Percentiles rank a stretch among this genome's conserved stretches.
phyloP scores from a whole-genome alignment of 2,329 filamentous ascomycete genomes.

The Colletotrichum echinochloae region DNA sequence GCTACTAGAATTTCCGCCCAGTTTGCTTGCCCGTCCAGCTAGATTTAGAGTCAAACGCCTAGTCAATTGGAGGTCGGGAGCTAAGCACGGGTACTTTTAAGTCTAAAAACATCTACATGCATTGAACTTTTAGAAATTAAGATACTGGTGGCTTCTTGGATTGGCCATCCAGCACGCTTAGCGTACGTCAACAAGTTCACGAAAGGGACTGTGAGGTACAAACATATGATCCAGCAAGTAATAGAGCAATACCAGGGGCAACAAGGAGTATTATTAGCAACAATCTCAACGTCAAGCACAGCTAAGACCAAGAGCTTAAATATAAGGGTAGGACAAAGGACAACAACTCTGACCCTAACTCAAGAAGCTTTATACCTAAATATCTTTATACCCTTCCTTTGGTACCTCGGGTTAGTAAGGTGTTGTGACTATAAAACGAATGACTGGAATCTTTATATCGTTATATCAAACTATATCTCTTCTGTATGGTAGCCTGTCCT shows the following conservation, averaged over 20 bases:
- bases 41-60: not conserved
- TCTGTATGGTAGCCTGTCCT: too few relatives aligned
- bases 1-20: conserved; percentile 1
- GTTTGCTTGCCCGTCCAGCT: conserved; percentile 2
- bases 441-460: too few relatives aligned
- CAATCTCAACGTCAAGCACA: too few relatives aligned
- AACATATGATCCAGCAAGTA: not conserved
- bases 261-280: too few relatives aligned
- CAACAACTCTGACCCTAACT: too few relatives aligned
- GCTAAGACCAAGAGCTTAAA: too few relatives aligned
- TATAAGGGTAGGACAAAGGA: too few relatives aligned
- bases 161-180: not conserved
- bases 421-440: too few relatives aligned
- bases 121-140: not conserved
- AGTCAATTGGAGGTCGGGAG: not conserved
- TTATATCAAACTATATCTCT: too few relatives aligned
- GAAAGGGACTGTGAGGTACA: not conserved
- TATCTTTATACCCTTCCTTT: too few relatives aligned
- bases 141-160: not conserved
- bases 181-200: conserved; percentile 4
- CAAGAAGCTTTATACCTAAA: too few relatives aligned
- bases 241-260: not conserved
- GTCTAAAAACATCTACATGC: not conserved
- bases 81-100: not conserved
- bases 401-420: too few relatives aligned